Evolutionary conservation across 768 basidiomycete genomes (phyloP), one percentile per base, ranked within the genome.

Genomic region (Fomitopsis serialis): DNA sequence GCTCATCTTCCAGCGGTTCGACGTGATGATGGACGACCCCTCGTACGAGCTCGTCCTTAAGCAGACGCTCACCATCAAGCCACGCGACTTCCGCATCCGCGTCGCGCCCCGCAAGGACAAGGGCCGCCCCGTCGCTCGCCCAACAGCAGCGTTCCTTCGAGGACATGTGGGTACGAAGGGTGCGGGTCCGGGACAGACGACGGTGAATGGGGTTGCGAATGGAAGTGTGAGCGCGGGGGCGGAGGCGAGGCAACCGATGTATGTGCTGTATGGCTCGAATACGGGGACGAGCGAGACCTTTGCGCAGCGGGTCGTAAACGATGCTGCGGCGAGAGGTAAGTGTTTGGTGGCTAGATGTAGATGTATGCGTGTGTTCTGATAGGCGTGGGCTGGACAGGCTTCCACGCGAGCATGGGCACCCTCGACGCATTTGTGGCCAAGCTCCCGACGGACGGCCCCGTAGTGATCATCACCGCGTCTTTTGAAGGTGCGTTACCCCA

Each of bases 221-320:
- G n/a, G 34, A 7, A 11, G 27, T 11, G 29, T 17, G 34, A 40
- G n/a, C n/a, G 23, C 23, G 47, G n/a, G 24, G 34, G 25, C 1
- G 60, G 59, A 53, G n/a, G n/a, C 52, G 12, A 66, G 58, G 47
- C 53, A 66, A 36, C 69, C 68, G 36, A 32, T 77, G 50, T 72
- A 73, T 48, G 63, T 75, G n/a, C 59, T 73, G 23, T 76, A 74
- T 58, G 74, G 76, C 1, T 75, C 74, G 27, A 79, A 79, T 63
- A 72, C 76, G 8, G 78, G 77, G 10, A 74, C 76, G 0, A 77
- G 72, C 23, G 75, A 79, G 61, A 68, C 70, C 27, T 78, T 79
- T 52, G 76, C 77, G 13, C 72, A 75, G 61, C 61, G 75, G 23
- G 63, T 79, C 19, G 74, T 71, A 8, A 70, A 65, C 37, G 70